Percentiles rank a stretch among this genome's conserved stretches.
These are phyloP conservation scores for Monilinia fructicola DNA, from an alignment of 2,329 filamentous ascomycete species.

Conservation along the genomic window DNA sequence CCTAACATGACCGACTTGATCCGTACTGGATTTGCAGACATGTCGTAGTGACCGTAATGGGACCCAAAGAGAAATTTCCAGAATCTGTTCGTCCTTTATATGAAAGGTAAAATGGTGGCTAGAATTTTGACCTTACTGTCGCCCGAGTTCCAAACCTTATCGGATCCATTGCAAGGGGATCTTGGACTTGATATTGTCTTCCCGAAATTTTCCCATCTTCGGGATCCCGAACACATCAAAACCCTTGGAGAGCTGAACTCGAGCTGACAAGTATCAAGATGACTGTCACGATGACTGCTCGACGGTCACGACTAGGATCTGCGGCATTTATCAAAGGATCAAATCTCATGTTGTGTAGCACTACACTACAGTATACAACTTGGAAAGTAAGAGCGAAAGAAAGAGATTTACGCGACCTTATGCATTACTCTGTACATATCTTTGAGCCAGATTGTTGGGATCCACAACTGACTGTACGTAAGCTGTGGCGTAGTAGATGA, in stretches of 20 bases:
- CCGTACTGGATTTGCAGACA: background rate
- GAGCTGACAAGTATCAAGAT: background rate
- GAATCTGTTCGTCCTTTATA: background rate
- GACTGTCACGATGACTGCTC: background rate
- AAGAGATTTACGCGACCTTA: background rate
- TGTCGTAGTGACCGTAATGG: background rate
- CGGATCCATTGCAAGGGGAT: background rate
- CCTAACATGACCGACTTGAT: background rate
- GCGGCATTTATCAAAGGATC: slow-evolving; percentile 8
- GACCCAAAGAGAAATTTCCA: background rate
- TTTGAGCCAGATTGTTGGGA: background rate
- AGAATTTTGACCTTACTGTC: background rate
- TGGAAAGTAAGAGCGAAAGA: background rate
- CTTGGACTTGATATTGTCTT: background rate
- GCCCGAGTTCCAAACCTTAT: background rate
- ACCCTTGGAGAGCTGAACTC: background rate
- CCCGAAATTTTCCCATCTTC: background rate
- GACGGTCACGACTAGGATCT: background rate
- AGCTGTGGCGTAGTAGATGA: slow-evolving; percentile 5
- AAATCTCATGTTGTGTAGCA: background rate
- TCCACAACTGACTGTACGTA: background rate
- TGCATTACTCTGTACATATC: too few species aligned
- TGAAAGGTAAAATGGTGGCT: background rate
- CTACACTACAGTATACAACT: slow-evolving; percentile 2
- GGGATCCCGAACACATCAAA: background rate